phyloP scores from a whole-genome alignment of 2,329 filamentous ascomycete species.

The Paraconiothyrium brasiliense region DNA sequence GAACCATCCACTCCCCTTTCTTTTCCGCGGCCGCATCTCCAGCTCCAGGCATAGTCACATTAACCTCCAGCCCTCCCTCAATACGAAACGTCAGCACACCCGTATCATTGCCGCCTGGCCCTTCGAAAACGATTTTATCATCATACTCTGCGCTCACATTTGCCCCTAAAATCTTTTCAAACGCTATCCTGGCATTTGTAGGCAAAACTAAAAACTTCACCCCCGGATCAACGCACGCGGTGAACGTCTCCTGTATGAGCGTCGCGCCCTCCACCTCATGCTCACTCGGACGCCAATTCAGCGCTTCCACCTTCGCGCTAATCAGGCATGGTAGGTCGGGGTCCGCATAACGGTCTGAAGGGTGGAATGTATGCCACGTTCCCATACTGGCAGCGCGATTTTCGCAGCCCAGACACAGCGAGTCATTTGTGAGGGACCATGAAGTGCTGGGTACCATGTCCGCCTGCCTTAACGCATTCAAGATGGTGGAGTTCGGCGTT shows the following conservation, averaged over 20 bases:
- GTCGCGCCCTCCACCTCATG: slow-evolving; percentile 22
- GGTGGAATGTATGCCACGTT: slow-evolving; percentile 22
- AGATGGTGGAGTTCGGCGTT: slow-evolving; percentile 23
- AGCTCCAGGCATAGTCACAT: slow-evolving; percentile 22
- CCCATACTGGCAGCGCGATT: slow-evolving; percentile 18
- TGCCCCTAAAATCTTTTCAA: slow-evolving; percentile 14
- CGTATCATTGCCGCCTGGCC: slow-evolving; percentile 10
- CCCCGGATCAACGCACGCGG: slow-evolving; percentile 31
- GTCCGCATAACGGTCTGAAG: slow-evolving; percentile 18
- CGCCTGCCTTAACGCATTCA: slow-evolving; percentile 13
- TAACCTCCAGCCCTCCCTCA: slow-evolving; percentile 25
- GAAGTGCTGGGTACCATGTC: slow-evolving; percentile 22
- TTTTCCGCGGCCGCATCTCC: slow-evolving; percentile 11
- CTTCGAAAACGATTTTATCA: slow-evolving; percentile 18
- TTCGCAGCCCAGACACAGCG: slow-evolving; percentile 28
- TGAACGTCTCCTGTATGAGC: slow-evolving; percentile 24
- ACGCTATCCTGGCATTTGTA: slow-evolving; percentile 11
- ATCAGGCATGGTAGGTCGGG: slow-evolving; percentile 26
- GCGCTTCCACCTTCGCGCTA: slow-evolving; percentile 24
- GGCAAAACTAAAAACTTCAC: slow-evolving; percentile 26
- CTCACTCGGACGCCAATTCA: slow-evolving; percentile 23
- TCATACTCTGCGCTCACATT: slow-evolving; percentile 18
- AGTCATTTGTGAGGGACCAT: slow-evolving; percentile 25
- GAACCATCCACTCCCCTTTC: slow-evolving; percentile 20
- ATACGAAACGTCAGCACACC: slow-evolving; percentile 23